Conservation (phyloP, 805 yeast genomes). For the Kluyveromyces siamensis region DNA sequence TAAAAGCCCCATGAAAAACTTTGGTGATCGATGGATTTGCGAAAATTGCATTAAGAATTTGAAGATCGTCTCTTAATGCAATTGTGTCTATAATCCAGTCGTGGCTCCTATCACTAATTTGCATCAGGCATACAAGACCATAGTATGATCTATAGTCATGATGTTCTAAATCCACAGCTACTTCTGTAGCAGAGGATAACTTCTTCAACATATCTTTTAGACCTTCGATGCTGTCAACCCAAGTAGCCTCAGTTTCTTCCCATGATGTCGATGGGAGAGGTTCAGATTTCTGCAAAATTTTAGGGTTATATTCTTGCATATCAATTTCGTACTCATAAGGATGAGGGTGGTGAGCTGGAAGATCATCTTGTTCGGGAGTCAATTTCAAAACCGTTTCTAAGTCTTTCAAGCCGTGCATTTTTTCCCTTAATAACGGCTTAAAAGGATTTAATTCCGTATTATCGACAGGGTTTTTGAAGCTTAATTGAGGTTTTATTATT, state of each 20-base stretch:
- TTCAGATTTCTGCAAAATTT: conserved; percentile 36
- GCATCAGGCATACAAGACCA: conserved; percentile 91
- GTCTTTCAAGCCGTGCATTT: conserved; percentile 61
- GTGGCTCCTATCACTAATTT: conserved; percentile 67
- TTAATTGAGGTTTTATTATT: conserved; percentile 59
- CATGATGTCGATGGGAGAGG: conserved; percentile 54
- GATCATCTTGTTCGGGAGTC: conserved; percentile 31
- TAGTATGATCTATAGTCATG: conserved; percentile 86
- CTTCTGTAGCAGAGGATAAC: conserved; percentile 43
- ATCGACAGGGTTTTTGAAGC: conserved; percentile 51
- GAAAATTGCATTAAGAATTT: conserved; percentile 60
- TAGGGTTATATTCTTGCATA: conserved; percentile 56
- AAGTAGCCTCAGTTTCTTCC: conserved; percentile 52
- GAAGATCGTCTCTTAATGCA: conserved; percentile 63
- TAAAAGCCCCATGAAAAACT: conserved; percentile 91
- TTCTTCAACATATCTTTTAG: conserved; percentile 47
- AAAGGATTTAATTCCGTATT: conserved; percentile 67
- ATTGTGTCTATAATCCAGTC: conserved; percentile 88
- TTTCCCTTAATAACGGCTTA: conserved; percentile 57
- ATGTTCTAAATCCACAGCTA: conserved; percentile 94
- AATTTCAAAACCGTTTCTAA: conserved; percentile 42
- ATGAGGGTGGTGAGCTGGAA: conserved; percentile 58
- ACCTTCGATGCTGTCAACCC: conserved; percentile 57
- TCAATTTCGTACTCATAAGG: conserved; percentile 77
- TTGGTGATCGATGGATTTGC: conserved; percentile 75